A percentile compares a stretch with the other conserved stretches of the same genome.
phyloP scores from a whole-genome alignment of 371 early-diverging fungal species.

The Haplosporangium sp. region DNA sequence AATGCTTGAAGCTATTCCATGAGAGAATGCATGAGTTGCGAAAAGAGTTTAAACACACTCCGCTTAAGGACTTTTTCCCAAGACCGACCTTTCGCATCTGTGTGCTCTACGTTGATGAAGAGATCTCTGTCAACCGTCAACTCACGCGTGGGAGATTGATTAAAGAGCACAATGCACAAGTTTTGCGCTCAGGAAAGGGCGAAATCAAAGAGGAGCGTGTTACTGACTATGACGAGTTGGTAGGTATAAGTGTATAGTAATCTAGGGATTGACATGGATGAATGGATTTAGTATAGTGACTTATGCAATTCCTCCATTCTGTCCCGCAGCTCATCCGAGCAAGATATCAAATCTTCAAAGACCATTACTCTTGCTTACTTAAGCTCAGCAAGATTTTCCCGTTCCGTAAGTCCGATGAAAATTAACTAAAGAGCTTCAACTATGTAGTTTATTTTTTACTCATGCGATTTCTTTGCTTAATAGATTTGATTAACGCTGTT shows the following conservation, averaged over 20 bases:
- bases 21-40: conserved; percentile 73
- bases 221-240: conserved; percentile 74
- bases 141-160: conserved; percentile 69
- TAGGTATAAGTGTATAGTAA: conserved; percentile 32
- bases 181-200: conserved; percentile 70
- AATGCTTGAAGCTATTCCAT: conserved; percentile 70
- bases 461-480: background rate
- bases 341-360: conserved; percentile 74
- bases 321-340: conserved; percentile 66
- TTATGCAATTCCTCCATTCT: background rate
- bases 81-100: conserved; percentile 76
- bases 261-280: background rate
- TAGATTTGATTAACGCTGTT: conserved; percentile 75
- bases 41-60: conserved; percentile 67
- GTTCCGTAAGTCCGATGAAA: conserved; percentile 64
- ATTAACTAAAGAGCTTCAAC: too few species aligned
- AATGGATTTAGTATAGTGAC: background rate
- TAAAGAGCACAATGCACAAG: conserved; percentile 70
- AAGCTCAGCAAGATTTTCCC: conserved; percentile 76
- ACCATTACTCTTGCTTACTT: conserved; percentile 72
- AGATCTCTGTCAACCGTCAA: conserved; percentile 73
- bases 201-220: conserved; percentile 75
- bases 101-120: conserved; percentile 76
- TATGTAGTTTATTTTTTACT: background rate
- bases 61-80: conserved; percentile 69